Percentiles rank a stretch among this genome's conserved stretches.
Conservation (phyloP, 192 early-diverging fungal species). For the Umbelopsis sp. region DNA sequence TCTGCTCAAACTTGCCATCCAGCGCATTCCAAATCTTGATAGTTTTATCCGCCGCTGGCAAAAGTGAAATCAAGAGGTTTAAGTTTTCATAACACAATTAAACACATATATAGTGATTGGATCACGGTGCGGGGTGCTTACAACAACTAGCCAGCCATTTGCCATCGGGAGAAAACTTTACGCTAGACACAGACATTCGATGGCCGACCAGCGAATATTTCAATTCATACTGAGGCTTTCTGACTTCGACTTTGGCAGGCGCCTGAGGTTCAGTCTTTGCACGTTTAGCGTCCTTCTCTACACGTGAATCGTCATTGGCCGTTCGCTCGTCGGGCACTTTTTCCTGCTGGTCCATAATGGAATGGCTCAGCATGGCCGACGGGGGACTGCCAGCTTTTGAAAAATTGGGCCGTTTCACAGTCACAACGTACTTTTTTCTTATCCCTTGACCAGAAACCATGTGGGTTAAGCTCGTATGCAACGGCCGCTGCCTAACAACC, state of each 20-base stretch:
- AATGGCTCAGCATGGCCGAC: background rate
- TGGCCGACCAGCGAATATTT: slow-evolving; percentile 92
- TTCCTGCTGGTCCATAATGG: slow-evolving; percentile 19
- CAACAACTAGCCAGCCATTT: slow-evolving; percentile 92
- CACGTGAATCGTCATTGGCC: slow-evolving; percentile 19
- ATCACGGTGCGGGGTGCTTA: slow-evolving; percentile 44
- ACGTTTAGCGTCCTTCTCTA: slow-evolving; percentile 12
- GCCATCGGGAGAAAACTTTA: slow-evolving; percentile 98
- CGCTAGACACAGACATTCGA: slow-evolving; percentile 90
- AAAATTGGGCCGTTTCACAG: slow-evolving; percentile 4
- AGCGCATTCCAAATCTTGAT: slow-evolving; percentile 92
- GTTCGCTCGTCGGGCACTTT: slow-evolving; percentile 21
- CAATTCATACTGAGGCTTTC: slow-evolving; percentile 82
- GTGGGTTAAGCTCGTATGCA: background rate
- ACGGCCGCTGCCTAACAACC: background rate
- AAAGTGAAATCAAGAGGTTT: background rate
- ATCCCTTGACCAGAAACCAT: background rate
- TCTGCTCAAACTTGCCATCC: slow-evolving; percentile 82
- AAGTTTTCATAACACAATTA: no score
- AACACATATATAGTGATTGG: background rate
- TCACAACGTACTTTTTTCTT: background rate
- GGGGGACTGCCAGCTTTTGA: background rate
- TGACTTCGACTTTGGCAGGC: slow-evolving; percentile 25
- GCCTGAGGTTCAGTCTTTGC: slow-evolving; percentile 33
- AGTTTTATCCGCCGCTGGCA: slow-evolving; percentile 92